Conservation (phyloP, 352 stramenopile genomes). For the Elongisporangium prolatum region DNA sequence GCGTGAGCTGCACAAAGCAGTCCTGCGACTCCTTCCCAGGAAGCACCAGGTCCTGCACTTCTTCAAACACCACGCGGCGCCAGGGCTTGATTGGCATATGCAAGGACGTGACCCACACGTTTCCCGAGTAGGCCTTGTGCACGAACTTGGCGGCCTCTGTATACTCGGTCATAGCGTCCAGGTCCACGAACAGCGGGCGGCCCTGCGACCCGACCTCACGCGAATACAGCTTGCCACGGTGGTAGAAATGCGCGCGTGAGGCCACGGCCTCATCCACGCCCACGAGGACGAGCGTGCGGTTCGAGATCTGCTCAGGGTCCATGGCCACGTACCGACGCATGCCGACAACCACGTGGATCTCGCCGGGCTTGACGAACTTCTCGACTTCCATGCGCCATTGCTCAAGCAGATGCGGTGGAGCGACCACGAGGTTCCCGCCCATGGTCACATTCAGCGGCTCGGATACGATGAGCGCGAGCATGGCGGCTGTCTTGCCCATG, state of each 20-base stretch:
- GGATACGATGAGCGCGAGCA: slow-evolving; percentile 66
- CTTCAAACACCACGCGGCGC: slow-evolving; percentile 82
- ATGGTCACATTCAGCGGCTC: slow-evolving; percentile 44
- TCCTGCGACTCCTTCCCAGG: slow-evolving; percentile 67
- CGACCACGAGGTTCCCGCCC: slow-evolving; percentile 65
- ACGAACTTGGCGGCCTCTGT: slow-evolving; percentile 73
- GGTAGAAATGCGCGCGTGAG: slow-evolving; percentile 54
- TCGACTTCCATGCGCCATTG: slow-evolving; percentile 80
- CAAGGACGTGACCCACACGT: slow-evolving; percentile 59
- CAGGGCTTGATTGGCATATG: slow-evolving; percentile 65
- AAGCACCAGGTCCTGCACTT: slow-evolving; percentile 82
- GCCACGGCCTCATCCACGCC: slow-evolving; percentile 72
- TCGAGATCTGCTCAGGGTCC: slow-evolving; percentile 39
- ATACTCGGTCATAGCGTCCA: slow-evolving; percentile 48
- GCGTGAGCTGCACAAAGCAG: slow-evolving; percentile 83
- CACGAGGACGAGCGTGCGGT: slow-evolving; percentile 78
- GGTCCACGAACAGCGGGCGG: slow-evolving; percentile 39
- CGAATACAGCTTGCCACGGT: slow-evolving; percentile 53
- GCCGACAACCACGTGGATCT: slow-evolving; percentile 72
- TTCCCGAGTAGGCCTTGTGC: slow-evolving; percentile 75
- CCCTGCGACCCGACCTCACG: slow-evolving; percentile 25
- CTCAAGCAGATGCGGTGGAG: slow-evolving; percentile 70
- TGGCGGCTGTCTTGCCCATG: slow-evolving; percentile 83
- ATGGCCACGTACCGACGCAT: slow-evolving; percentile 51
- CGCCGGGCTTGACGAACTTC: slow-evolving; percentile 63